phyloP scores from a whole-genome alignment of 306 rosid species.

The Gastrolobium villosum region DNA sequence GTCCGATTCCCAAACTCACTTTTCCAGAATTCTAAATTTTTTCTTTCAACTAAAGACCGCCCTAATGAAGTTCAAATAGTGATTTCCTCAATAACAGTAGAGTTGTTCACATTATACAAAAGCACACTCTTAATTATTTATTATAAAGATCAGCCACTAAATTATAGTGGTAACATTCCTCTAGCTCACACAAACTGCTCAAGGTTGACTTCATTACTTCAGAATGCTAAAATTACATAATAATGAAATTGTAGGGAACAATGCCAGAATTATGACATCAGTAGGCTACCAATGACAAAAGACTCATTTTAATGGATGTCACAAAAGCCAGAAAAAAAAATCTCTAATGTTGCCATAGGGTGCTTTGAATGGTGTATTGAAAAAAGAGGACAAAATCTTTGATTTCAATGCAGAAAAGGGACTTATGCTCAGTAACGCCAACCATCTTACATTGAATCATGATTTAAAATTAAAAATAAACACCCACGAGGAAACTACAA shows the following conservation, averaged over 20 bases:
- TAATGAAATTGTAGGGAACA: conserved; percentile 9
- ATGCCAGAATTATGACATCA: background rate
- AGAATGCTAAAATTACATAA: background rate
- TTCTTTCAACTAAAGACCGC: too few relatives aligned
- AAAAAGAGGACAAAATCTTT: background rate
- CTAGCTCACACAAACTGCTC: conserved; percentile 28
- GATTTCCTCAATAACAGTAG: background rate
- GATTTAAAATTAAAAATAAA: background rate
- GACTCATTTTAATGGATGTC: conserved; percentile 6
- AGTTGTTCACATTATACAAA: background rate
- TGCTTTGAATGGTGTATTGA: background rate
- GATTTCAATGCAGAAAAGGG: background rate
- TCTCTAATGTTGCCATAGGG: background rate
- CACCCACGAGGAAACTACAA: background rate
- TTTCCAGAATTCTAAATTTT: too few relatives aligned
- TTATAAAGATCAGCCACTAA: conserved; percentile 17
- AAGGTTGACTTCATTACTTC: conserved; percentile 22
- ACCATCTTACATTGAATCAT: background rate
- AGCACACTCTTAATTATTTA: conserved; percentile 1
- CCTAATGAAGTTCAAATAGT: background rate
- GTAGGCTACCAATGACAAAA: conserved; percentile 4
- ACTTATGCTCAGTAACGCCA: background rate
- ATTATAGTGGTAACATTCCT: background rate
- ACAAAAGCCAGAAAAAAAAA: background rate
- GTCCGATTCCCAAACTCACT: too few relatives aligned